phyloP scores from a whole-genome alignment of 768 basidiomycete genomes.

The Psilocybe subaeruginosa region DNA sequence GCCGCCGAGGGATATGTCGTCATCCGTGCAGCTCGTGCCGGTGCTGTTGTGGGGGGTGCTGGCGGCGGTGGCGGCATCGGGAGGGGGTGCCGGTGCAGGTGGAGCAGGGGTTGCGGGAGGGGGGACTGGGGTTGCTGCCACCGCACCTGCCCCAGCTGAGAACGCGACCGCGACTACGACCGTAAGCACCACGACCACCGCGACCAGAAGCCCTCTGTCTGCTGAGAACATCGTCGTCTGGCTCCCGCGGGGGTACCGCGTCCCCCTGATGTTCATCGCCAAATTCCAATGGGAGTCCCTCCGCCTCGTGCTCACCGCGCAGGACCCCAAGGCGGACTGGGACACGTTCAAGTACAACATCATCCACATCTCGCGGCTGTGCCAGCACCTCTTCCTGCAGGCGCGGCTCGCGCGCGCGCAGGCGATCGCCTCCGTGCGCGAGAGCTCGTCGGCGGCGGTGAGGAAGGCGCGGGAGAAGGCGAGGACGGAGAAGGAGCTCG shows the following conservation, averaged over 20 bases:
- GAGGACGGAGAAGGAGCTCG: conserved; percentile 7
- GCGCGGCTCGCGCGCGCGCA: conserved; percentile 29
- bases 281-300: conserved; percentile 47
- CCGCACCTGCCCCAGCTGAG: not conserved
- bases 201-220: conserved; percentile 4
- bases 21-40: conserved; percentile 14
- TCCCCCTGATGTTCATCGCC: conserved; percentile 48
- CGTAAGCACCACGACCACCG: not conserved
- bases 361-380: conserved; percentile 43
- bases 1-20: conserved; percentile 30
- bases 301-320: conserved; percentile 39
- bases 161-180: not conserved
- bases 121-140: not conserved
- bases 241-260: conserved; percentile 42
- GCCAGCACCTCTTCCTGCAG: conserved; percentile 33
- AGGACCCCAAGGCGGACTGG: conserved; percentile 40
- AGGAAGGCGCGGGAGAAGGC: conserved; percentile 1
- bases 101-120: not conserved
- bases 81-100: not conserved
- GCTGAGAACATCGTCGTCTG: conserved; percentile 5
- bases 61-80: not conserved
- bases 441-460: not conserved
- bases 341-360: conserved; percentile 43
- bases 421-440: not conserved
- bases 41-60: conserved; percentile 18